Evolutionary conservation across 495 filamentous ascomycete genomes (phyloP), one percentile per base, ranked within the genome.

Genomic region (Aspergillus indologenus): DNA sequence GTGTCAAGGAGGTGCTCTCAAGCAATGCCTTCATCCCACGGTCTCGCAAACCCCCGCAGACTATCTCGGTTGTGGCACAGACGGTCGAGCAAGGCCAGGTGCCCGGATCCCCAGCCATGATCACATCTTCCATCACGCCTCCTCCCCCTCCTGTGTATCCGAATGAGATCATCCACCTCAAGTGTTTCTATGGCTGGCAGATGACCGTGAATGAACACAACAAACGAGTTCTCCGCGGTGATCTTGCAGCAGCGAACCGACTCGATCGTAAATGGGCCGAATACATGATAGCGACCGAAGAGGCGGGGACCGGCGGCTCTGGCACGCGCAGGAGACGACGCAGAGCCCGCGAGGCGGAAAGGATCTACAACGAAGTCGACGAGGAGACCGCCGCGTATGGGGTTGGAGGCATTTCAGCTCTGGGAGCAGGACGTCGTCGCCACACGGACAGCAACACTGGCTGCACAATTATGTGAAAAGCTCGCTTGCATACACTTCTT

Each of bases 121-220:
- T 72, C 47, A 66, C 68, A 0, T 70, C 68, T n/a, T 71, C 73
- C 20, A 69, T 71, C 7, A 69, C 76, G 3, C 72, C 68, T 1
- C 71, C 70, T 1, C 65, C 62, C 24, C 51, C 63, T 14, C 61
- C 64, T 62, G 71, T 79, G 0, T 89, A 85, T 45, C 87, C 89
- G 0, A 83, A 81, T 4, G 86, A 94, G 63, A 83, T 96, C 53
- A 89, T 98, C 54, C 76, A 83, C 18, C 79, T 98, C 43, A 96
- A 96, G 71, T 96, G 91, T 71, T 98, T 91, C 76, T 93, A 96
- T 70, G 90, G 87, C 19, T 98, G 90, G 85, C 94, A 98, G 74
- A 88, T 88, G 69, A 96, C 92, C 3, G 92, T 96, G 20, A 87
- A 96, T 57, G 90, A 96, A 68, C 93, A 97, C 70, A 92, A 83